phyloP scores from a whole-genome alignment of 2,329 filamentous ascomycete species.

The Aspergillus ruber region DNA sequence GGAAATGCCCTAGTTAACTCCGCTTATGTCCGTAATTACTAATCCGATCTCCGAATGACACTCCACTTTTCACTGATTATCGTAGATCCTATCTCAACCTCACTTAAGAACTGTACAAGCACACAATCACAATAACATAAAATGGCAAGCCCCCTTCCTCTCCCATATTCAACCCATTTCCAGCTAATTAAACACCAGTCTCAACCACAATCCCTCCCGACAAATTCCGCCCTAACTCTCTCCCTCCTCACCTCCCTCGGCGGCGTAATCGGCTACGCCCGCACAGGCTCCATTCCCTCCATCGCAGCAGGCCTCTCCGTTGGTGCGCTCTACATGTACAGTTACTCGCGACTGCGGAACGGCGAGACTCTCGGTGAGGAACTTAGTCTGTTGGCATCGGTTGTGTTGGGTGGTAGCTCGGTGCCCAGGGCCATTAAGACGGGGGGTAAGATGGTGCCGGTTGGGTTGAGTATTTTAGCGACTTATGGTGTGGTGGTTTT shows the following conservation, averaged over 20 bases:
- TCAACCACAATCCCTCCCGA: constrained; percentile 17
- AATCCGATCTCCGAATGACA: too few relatives aligned
- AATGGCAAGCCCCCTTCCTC: too few relatives aligned
- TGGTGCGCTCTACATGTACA: constrained; percentile 69
- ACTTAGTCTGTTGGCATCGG: constrained; percentile 76
- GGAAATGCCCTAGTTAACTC: too few relatives aligned
- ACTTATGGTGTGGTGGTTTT: constrained; percentile 73
- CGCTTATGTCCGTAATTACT: too few relatives aligned
- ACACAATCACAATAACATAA: too few relatives aligned
- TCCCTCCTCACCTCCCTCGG: constrained; percentile 77
- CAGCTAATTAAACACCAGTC: constrained; percentile 4
- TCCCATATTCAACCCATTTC: not conserved
- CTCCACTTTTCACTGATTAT: too few relatives aligned
- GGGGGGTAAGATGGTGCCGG: constrained; percentile 70
- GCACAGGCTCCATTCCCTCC: constrained; percentile 79
- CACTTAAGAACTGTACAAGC: too few relatives aligned
- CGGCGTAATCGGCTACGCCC: constrained; percentile 78
- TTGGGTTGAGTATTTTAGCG: constrained; percentile 71
- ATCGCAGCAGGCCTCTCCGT: constrained; percentile 79
- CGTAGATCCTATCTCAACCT: too few relatives aligned
- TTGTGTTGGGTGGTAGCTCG: constrained; percentile 75
- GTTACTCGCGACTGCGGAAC: constrained; percentile 72
- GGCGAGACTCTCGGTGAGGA: constrained; percentile 76
- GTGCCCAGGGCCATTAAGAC: constrained; percentile 80
- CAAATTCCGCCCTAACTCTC: constrained; percentile 66